Conservation (phyloP, 495 filamentous ascomycete species). For the Eremomyces bilateralis region DNA sequence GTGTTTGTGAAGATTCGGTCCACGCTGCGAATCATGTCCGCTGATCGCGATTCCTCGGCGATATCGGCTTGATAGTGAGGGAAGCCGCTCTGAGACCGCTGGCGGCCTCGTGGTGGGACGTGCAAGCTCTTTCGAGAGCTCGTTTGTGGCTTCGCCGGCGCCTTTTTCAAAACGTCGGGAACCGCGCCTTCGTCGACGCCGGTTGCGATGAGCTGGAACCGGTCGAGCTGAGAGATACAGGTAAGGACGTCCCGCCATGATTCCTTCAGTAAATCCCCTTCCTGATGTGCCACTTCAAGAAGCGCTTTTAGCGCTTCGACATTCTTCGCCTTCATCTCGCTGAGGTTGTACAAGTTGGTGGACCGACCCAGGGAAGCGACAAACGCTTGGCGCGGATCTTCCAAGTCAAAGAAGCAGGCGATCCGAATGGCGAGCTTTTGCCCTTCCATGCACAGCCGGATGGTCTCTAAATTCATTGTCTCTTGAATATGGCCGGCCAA, state of each 20-base stretch:
- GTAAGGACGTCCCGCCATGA: slow-evolving; percentile 93
- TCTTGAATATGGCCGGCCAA: slow-evolving; percentile 81
- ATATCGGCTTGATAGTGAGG: slow-evolving; percentile 63
- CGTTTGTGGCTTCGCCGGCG: slow-evolving; percentile 32
- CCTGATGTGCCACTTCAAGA: slow-evolving; percentile 74
- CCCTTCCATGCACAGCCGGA: slow-evolving; percentile 81
- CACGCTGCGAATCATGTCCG: slow-evolving; percentile 78
- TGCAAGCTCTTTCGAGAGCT: slow-evolving; percentile 44
- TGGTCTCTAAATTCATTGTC: slow-evolving; percentile 73
- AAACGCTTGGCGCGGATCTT: slow-evolving; percentile 80
- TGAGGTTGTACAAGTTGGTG: slow-evolving; percentile 84
- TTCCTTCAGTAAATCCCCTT: slow-evolving; percentile 68
- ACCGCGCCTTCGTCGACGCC: slow-evolving; percentile 83
- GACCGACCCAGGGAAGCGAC: slow-evolving; percentile 82
- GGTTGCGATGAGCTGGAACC: slow-evolving; percentile 81
- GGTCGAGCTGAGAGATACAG: slow-evolving; percentile 88
- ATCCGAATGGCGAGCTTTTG: slow-evolving; percentile 83
- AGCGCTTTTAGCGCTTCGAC: slow-evolving; percentile 80
- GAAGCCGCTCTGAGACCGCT: slow-evolving; percentile 38
- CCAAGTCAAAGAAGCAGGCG: slow-evolving; percentile 79
- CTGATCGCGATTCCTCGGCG: slow-evolving; percentile 74
- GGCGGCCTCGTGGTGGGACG: slow-evolving; percentile 30
- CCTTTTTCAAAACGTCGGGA: slow-evolving; percentile 76
- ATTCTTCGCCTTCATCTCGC: slow-evolving; percentile 91
- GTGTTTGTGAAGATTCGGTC: slow-evolving; percentile 94